Evolutionary conservation across 805 yeast genomes (phyloP).

Genomic region (Metschnikowia cubensis): DNA sequence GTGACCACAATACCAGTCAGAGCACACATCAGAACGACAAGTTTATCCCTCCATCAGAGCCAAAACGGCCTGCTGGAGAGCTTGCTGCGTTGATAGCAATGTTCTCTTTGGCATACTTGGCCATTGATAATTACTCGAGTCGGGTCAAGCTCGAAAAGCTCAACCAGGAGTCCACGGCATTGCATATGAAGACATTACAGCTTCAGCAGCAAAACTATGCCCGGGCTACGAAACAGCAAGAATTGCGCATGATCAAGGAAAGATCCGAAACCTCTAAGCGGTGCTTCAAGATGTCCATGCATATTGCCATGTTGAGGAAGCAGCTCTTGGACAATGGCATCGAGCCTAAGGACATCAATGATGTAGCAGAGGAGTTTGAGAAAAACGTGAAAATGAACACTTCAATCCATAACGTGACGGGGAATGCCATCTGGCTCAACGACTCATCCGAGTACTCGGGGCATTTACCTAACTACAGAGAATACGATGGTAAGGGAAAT

Average conservation of each 20-base stretch:
- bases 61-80: conserved; percentile 23
- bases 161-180: conserved; percentile 32
- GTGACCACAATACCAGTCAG: background rate
- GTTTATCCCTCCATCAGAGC: background rate
- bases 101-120: conserved; percentile 43
- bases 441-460: conserved; percentile 48
- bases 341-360: conserved; percentile 54
- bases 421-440: conserved; percentile 56
- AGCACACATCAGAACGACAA: background rate
- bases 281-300: conserved; percentile 59
- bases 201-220: conserved; percentile 47
- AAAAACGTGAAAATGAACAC: conserved; percentile 54
- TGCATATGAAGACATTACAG: conserved; percentile 36
- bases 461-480: conserved; percentile 56
- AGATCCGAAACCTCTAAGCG: conserved; percentile 45
- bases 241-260: conserved; percentile 49
- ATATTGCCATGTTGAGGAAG: conserved; percentile 59
- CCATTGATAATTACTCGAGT: conserved; percentile 47
- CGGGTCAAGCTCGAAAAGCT: conserved; percentile 37
- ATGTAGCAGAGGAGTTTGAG: conserved; percentile 54
- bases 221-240: conserved; percentile 49
- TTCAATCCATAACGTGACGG: conserved; percentile 51
- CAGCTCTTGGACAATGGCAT: conserved; percentile 55
- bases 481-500: conserved; percentile 45
- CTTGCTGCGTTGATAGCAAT: conserved; percentile 41